A percentile compares a stretch with the other conserved stretches of the same genome.
Conservation (phyloP, 345 rosid species). For the Bruguiera gymnorhiza region DNA sequence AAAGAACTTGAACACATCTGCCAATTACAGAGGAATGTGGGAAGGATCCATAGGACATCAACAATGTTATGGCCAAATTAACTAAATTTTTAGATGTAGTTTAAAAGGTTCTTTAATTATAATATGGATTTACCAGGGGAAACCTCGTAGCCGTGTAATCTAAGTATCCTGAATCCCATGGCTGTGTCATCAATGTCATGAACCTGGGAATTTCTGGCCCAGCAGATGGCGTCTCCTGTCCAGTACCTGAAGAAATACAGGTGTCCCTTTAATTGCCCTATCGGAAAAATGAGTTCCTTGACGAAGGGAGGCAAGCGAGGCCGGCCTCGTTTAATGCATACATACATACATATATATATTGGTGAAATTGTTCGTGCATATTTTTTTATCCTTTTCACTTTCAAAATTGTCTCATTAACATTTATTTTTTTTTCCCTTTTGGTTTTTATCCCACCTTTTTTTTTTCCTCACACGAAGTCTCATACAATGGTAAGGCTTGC, state of each 20-base stretch:
- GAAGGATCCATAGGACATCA: background rate
- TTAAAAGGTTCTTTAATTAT: background rate
- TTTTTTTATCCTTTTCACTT: too few relatives aligned
- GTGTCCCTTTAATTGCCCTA: too few relatives aligned
- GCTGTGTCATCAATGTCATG: slow-evolving; percentile 81
- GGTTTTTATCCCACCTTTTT: too few relatives aligned
- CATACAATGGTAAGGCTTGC: too few relatives aligned
- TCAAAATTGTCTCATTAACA: too few relatives aligned
- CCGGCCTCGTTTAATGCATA: too few relatives aligned
- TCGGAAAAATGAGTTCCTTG: too few relatives aligned
- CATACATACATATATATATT: too few relatives aligned
- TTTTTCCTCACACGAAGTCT: too few relatives aligned
- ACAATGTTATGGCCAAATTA: background rate
- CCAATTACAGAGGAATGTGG: background rate
- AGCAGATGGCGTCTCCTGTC: slow-evolving; percentile 70
- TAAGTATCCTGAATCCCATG: slow-evolving; percentile 77
- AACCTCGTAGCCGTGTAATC: slow-evolving; percentile 66
- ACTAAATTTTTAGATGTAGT: background rate
- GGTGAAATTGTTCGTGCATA: too few relatives aligned
- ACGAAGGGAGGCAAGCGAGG: too few relatives aligned
- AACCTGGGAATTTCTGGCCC: slow-evolving; percentile 71
- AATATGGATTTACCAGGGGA: slow-evolving; percentile 49
- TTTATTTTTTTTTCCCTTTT: too few relatives aligned
- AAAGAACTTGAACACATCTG: slow-evolving; percentile 70
- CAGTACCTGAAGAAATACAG: slow-evolving; percentile 48